Conservation (phyloP, 352 stramenopile genomes). For the Phytophthora macrochlamydospora region DNA sequence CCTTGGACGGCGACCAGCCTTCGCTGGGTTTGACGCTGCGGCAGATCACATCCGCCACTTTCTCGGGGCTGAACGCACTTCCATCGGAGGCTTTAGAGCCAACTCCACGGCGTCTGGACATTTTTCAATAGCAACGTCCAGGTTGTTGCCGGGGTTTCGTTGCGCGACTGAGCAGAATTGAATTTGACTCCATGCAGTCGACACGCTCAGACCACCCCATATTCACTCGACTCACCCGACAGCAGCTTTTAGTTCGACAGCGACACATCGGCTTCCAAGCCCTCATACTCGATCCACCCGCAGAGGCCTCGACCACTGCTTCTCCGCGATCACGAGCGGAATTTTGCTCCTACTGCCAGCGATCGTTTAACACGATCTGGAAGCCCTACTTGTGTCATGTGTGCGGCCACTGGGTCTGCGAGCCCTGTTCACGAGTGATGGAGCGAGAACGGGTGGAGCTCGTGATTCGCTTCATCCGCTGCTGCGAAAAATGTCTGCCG, state of each 20-base stretch:
- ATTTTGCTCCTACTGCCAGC: conserved; percentile 1
- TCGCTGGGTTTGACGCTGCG: conserved; percentile 36
- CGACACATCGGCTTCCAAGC: conserved; percentile 55
- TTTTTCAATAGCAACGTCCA: background rate
- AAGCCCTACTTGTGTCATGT: conserved; percentile 2
- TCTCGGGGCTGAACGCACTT: conserved; percentile 26
- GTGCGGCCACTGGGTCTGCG: background rate
- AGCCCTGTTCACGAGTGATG: conserved; percentile 12
- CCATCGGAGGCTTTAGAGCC: conserved; percentile 5
- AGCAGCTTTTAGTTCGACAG: conserved; percentile 46
- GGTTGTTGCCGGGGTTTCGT: background rate
- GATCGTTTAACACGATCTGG: background rate
- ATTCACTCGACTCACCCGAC: conserved; percentile 55
- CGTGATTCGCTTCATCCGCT: conserved; percentile 49
- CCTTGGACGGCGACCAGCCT: conserved; percentile 48
- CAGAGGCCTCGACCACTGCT: background rate
- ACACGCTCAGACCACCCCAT: conserved; percentile 45
- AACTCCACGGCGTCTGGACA: conserved; percentile 5
- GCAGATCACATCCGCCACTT: conserved; percentile 42
- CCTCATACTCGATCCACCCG: conserved; percentile 15
- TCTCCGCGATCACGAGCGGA: background rate
- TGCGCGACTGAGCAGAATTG: background rate
- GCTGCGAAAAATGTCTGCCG: conserved; percentile 40
- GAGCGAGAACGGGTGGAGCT: conserved; percentile 53
- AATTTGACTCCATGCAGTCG: conserved; percentile 15